phyloP scores from a whole-genome alignment of 768 basidiomycete genomes.

The Basidioascus undulatus region DNA sequence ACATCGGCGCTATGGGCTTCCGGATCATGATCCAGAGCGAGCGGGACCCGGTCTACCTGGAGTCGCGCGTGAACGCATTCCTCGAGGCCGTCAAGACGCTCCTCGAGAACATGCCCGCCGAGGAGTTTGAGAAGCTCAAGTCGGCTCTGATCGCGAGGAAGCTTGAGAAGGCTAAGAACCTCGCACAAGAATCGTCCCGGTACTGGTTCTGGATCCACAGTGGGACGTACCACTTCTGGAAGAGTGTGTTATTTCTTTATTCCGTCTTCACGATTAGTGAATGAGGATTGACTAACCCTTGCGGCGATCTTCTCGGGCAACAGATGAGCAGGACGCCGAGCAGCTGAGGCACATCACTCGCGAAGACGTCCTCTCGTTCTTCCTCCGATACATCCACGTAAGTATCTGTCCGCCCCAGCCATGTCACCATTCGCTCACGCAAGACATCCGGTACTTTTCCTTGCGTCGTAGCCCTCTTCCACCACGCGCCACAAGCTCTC shows the following conservation, averaged over 20 bases:
- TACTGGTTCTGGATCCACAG: slow-evolving; percentile 48
- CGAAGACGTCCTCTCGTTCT: slow-evolving; percentile 46
- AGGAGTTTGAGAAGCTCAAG: slow-evolving; percentile 57
- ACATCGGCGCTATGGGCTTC: slow-evolving; percentile 48
- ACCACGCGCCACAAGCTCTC: slow-evolving; percentile 54
- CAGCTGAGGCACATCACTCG: slow-evolving; percentile 41
- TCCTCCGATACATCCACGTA: slow-evolving; percentile 42
- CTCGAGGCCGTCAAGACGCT: slow-evolving; percentile 42
- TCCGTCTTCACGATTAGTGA: no score
- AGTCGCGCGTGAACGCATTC: slow-evolving; percentile 72
- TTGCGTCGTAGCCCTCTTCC: no score
- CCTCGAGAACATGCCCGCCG: slow-evolving; percentile 42
- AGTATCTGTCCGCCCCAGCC: no score
- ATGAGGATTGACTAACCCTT: neutral
- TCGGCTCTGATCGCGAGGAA: slow-evolving; percentile 50
- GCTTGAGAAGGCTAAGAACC: slow-evolving; percentile 69
- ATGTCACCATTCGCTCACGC: no score
- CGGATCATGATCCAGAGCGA: slow-evolving; percentile 77
- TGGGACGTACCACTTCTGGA: slow-evolving; percentile 65
- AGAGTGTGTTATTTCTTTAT: slow-evolving; percentile 21
- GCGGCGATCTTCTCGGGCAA: neutral
- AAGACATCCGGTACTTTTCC: no score
- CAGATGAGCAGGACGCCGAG: slow-evolving; percentile 51
- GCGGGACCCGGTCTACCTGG: slow-evolving; percentile 49
- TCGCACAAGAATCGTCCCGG: slow-evolving; percentile 47